These are phyloP conservation scores for Leccinum longicurvipes DNA, from an alignment of 768 basidiomycete species.

Conservation along the genomic window DNA sequence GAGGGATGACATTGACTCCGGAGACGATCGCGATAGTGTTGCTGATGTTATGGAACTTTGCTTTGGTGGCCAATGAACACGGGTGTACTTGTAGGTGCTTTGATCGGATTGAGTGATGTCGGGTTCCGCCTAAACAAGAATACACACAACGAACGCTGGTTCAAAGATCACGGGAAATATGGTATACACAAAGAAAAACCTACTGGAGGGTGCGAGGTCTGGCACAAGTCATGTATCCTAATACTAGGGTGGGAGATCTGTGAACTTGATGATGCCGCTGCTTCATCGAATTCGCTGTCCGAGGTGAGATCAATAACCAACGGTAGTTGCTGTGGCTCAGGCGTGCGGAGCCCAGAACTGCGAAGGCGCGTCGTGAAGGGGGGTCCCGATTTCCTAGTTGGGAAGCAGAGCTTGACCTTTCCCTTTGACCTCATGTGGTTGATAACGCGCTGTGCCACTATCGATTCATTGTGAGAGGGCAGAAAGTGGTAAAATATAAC, in stretches of 20 bases:
- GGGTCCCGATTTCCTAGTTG: conserved; percentile 12
- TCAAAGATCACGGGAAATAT: background rate
- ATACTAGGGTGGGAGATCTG: background rate
- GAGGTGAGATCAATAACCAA: conserved; percentile 22
- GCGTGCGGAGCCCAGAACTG: conserved; percentile 6
- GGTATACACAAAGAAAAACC: conserved; percentile 3
- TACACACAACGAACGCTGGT: background rate
- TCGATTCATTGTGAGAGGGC: conserved; percentile 4
- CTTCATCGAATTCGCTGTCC: conserved; percentile 5
- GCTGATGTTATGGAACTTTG: background rate
- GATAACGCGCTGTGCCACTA: conserved; percentile 28
- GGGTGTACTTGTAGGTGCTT: background rate
- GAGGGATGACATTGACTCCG: background rate
- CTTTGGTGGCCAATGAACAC: conserved; percentile 1
- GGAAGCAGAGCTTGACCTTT: conserved; percentile 21
- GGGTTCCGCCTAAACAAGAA: conserved; percentile 8
- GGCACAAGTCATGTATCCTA: background rate
- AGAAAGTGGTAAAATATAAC: background rate
- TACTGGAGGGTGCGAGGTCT: conserved; percentile 4
- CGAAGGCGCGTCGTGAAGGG: conserved; percentile 18
- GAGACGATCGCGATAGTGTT: background rate
- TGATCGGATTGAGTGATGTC: conserved; percentile 1
- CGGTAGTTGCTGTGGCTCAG: conserved; percentile 1
- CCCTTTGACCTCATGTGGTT: conserved; percentile 27
- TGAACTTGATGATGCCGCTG: background rate